phyloP scores from a whole-genome alignment of 139 green algal genomes.

The Auxenochlorella pyrenoidosa region DNA sequence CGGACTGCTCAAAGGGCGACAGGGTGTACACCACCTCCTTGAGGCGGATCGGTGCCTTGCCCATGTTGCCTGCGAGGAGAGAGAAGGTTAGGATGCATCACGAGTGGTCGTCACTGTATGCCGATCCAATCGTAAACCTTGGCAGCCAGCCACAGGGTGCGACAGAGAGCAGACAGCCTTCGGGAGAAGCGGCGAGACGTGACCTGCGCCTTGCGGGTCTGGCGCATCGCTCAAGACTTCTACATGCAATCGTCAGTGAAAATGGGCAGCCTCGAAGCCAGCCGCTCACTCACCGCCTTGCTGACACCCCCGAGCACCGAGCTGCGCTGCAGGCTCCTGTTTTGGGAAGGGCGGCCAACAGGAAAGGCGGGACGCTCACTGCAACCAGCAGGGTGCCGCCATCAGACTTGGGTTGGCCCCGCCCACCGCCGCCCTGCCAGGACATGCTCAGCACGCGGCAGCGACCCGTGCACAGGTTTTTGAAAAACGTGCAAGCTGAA shows the following conservation, averaged over 20 bases:
- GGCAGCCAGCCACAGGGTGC: neutral
- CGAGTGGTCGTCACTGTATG: neutral
- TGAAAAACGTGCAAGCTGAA: too few relatives aligned
- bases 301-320: neutral
- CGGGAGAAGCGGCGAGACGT: neutral
- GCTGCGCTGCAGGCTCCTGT: neutral
- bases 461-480: too few relatives aligned
- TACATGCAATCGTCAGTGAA: neutral
- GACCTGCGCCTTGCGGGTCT: neutral
- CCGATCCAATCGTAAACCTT: neutral
- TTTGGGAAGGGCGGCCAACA: neutral
- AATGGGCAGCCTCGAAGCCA: neutral
- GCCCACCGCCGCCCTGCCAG: too few relatives aligned
- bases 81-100: neutral
- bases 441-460: too few relatives aligned
- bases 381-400: too few relatives aligned
- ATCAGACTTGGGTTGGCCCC: neutral
- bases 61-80: slow-evolving; percentile 43
- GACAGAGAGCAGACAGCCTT: neutral
- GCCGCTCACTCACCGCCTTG: neutral
- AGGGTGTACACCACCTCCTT: slow-evolving; percentile 92
- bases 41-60: slow-evolving; percentile 70
- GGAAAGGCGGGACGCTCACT: too few relatives aligned
- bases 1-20: slow-evolving; percentile 84
- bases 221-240: neutral